phyloP scores from a whole-genome alignment of 148 eudicot genomes.

The Rhododendron ferrugineum region DNA sequence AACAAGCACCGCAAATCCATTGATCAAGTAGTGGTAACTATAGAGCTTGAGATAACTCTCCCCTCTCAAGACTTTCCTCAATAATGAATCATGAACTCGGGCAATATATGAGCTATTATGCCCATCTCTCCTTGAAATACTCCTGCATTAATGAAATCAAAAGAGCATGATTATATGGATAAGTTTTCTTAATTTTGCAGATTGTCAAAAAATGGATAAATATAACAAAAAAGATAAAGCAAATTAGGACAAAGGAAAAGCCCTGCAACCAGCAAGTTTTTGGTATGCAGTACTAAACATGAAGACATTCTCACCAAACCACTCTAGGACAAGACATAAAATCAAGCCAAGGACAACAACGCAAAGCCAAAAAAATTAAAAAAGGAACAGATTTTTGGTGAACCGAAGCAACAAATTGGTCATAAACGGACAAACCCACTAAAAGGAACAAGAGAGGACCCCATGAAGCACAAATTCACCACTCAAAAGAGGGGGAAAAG shows the following conservation, averaged over 20 bases:
- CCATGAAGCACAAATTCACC: background rate
- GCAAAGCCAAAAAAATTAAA: background rate
- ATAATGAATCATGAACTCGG: slow-evolving; percentile 73
- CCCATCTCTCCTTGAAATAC: slow-evolving; percentile 40
- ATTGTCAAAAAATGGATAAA: background rate
- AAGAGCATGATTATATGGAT: background rate
- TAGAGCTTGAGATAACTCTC: slow-evolving; percentile 78
- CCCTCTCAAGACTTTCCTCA: slow-evolving; percentile 70
- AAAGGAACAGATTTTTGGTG: background rate
- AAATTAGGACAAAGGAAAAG: slow-evolving; percentile 5
- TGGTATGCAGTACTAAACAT: background rate
- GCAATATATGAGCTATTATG: slow-evolving; percentile 37
- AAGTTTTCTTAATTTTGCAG: background rate
- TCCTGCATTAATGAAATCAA: slow-evolving; percentile 33
- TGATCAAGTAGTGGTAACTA: slow-evolving; percentile 96
- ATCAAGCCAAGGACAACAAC: background rate
- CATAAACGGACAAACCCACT: background rate
- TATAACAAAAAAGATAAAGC: background rate
- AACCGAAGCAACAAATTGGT: background rate
- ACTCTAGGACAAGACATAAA: background rate
- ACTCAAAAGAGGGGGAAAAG: background rate
- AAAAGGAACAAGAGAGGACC: background rate
- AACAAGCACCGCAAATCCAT: slow-evolving; percentile 92
- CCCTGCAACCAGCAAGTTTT: background rate
- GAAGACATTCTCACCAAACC: background rate